These are phyloP conservation scores for Alternaria alternata DNA, from an alignment of 2,329 filamentous ascomycete genomes.

Conservation along the genomic window DNA sequence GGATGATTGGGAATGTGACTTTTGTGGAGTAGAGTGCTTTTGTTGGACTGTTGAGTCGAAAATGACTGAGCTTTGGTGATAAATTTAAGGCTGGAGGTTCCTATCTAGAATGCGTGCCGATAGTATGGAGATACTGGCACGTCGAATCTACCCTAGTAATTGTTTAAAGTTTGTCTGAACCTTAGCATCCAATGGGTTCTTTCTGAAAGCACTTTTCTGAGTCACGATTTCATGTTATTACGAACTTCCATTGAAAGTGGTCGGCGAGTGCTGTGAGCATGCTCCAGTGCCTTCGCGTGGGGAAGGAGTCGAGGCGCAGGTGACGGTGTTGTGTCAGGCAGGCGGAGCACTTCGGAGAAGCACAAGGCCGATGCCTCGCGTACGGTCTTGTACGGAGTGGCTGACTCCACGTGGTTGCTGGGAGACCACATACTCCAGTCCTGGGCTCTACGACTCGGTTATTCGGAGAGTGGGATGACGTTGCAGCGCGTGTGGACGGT, in stretches of 20 bases:
- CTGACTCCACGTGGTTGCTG: not conserved
- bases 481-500: not conserved
- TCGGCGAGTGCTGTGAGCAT: not conserved
- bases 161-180: too few relatives aligned
- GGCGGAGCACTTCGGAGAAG: not conserved
- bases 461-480: not conserved
- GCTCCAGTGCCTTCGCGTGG: not conserved
- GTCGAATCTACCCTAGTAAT: not conserved
- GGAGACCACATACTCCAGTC: not conserved
- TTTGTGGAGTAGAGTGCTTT: slow-evolving; percentile 31
- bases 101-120: not conserved
- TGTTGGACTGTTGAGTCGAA: slow-evolving; percentile 8
- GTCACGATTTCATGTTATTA: not conserved
- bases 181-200: too few relatives aligned
- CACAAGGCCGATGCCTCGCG: not conserved
- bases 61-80: not conserved
- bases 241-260: not conserved
- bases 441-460: not conserved
- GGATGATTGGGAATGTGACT: slow-evolving; percentile 28
- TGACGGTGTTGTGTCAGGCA: not conserved
- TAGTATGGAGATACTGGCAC: not conserved
- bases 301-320: not conserved
- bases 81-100: too few relatives aligned
- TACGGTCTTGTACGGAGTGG: not conserved
- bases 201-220: too few relatives aligned